Evolutionary conservation across 805 yeast species (phyloP).

Genomic region (Starmera caribaea): DNA sequence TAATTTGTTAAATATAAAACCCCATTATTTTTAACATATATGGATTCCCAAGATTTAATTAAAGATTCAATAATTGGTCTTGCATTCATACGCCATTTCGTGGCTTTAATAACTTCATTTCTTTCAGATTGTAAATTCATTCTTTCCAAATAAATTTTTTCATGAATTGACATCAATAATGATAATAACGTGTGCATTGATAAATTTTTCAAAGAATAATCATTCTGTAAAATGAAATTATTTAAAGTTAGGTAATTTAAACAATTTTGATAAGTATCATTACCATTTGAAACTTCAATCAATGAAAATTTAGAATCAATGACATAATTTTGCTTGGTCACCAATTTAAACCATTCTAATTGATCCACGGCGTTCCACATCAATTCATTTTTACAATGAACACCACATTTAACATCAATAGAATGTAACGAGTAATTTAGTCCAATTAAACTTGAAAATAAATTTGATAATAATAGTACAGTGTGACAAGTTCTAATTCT

Average conservation of each 20-base stretch:
- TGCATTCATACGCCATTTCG: slow-evolving; percentile 57
- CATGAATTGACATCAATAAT: slow-evolving; percentile 57
- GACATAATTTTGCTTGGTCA: slow-evolving; percentile 26
- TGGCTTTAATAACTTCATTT: slow-evolving; percentile 35
- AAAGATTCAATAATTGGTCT: slow-evolving; percentile 50
- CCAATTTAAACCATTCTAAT: slow-evolving; percentile 38
- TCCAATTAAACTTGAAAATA: slow-evolving; percentile 41
- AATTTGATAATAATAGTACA: slow-evolving; percentile 46
- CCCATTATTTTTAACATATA: slow-evolving; percentile 57
- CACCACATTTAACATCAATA: slow-evolving; percentile 50
- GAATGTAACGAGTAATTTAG: slow-evolving; percentile 33
- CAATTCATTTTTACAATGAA: slow-evolving; percentile 48
- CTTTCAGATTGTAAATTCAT: slow-evolving; percentile 24
- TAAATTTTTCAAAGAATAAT: slow-evolving; percentile 22
- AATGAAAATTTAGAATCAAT: slow-evolving; percentile 46
- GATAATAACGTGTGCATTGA: slow-evolving; percentile 44
- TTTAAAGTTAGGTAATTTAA: slow-evolving; percentile 34
- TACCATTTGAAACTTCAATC: slow-evolving; percentile 47
- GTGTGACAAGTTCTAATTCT: slow-evolving; percentile 69
- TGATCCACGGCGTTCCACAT: slow-evolving; percentile 48
- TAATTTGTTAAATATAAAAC: slow-evolving; percentile 42
- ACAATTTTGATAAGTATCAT: slow-evolving; percentile 34
- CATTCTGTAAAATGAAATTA: slow-evolving; percentile 28
- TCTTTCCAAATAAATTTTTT: slow-evolving; percentile 47
- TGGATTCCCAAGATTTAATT: slow-evolving; percentile 58